Conservation (phyloP, 1,284 basidiomycete genomes). For the Pyrrhoderma noxium region DNA sequence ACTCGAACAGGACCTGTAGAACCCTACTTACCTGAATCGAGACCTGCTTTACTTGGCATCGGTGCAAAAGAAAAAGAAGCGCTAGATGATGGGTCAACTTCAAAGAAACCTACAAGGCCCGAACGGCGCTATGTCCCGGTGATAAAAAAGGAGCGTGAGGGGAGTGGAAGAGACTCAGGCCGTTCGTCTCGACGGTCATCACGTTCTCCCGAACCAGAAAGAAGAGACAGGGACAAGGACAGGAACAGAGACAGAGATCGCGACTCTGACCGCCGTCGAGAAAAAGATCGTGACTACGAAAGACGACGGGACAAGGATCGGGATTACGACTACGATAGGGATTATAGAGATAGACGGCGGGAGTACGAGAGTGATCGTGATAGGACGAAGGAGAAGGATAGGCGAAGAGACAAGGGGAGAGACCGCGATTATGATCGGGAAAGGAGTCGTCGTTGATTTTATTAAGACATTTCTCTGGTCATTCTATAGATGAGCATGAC, state of each 20-base stretch:
- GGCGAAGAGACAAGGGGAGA: slow-evolving; percentile 1
- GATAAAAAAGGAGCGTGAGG: slow-evolving; percentile 38
- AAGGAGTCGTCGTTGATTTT: background rate
- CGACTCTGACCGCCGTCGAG: slow-evolving; percentile 19
- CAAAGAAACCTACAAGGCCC: slow-evolving; percentile 36
- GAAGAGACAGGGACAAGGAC: slow-evolving; percentile 19
- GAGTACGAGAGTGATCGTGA: slow-evolving; percentile 1
- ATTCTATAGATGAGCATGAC: too few relatives aligned
- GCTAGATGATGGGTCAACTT: slow-evolving; percentile 55
- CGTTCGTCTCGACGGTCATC: slow-evolving; percentile 22
- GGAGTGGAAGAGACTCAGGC: slow-evolving; percentile 19
- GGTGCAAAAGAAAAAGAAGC: slow-evolving; percentile 81
- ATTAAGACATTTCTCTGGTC: too few relatives aligned
- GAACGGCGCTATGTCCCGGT: slow-evolving; percentile 74
- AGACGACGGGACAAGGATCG: slow-evolving; percentile 23
- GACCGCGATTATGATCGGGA: slow-evolving; percentile 1
- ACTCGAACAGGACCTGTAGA: slow-evolving; percentile 55
- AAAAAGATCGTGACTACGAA: slow-evolving; percentile 26
- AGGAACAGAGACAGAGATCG: slow-evolving; percentile 17
- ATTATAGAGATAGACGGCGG: background rate
- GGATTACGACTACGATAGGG: slow-evolving; percentile 23
- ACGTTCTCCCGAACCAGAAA: slow-evolving; percentile 22
- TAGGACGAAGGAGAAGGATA: slow-evolving; percentile 1
- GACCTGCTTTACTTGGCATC: slow-evolving; percentile 82
- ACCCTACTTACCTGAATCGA: slow-evolving; percentile 73